A percentile compares a stretch with the other conserved stretches of the same genome.
phyloP scores from a whole-genome alignment of 2,329 filamentous ascomycete species.

The Ascochyta viciae-villosae region DNA sequence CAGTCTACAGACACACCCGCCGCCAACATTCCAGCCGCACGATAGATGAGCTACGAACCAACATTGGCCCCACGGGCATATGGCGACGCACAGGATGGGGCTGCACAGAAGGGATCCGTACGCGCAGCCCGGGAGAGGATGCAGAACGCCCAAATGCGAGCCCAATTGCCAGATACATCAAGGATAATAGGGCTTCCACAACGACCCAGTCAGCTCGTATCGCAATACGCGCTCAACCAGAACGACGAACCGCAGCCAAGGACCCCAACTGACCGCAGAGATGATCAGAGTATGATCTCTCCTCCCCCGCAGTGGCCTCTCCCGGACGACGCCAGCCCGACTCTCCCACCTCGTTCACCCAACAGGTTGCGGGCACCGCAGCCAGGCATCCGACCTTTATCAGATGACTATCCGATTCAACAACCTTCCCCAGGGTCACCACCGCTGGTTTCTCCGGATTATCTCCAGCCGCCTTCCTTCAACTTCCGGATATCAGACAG shows the following conservation, averaged over 20 bases:
- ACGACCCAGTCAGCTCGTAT: conserved; percentile 45
- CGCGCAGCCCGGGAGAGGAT: conserved; percentile 46
- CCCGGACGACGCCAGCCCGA: conserved; percentile 43
- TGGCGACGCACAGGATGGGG: conserved; percentile 34
- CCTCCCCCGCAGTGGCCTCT: conserved; percentile 57
- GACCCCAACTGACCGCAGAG: conserved; percentile 25
- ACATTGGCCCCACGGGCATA: conserved; percentile 42
- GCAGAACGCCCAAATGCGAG: conserved; percentile 38
- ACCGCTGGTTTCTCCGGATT: conserved; percentile 29
- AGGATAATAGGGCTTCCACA: conserved; percentile 46
- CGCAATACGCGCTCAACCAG: conserved; percentile 29
- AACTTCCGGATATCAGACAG: conserved; percentile 37
- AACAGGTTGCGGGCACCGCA: conserved; percentile 50
- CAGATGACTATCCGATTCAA: conserved; percentile 45
- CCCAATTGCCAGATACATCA: conserved; percentile 40
- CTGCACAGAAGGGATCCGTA: conserved; percentile 45
- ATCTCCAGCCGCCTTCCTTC: conserved; percentile 29
- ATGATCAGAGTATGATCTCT: conserved; percentile 28
- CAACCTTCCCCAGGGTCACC: conserved; percentile 34
- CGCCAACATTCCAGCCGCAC: conserved; percentile 36
- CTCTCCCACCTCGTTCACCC: conserved; percentile 30
- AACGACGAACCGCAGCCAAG: conserved; percentile 22
- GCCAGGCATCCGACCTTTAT: conserved; percentile 50
- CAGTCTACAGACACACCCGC: conserved; percentile 41
- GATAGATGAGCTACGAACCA: conserved; percentile 49